A percentile compares a stretch with the other conserved stretches of the same genome.
These are phyloP conservation scores for Pseudopediastrum boryanum DNA, from an alignment of 139 green algal genomes.

Conservation along the genomic window DNA sequence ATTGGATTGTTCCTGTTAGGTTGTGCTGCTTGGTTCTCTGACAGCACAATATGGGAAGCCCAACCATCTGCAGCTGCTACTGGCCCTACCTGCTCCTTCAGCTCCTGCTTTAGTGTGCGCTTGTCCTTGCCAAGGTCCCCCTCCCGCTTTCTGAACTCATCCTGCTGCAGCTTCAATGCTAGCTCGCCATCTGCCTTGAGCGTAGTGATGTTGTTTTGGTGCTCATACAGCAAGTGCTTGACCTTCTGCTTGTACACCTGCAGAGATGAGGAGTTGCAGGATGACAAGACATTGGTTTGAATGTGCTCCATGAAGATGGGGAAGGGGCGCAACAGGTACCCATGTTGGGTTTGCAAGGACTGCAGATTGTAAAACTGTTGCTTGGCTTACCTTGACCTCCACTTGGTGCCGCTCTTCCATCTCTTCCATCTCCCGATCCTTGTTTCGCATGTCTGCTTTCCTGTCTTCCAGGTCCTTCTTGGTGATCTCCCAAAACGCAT, in stretches of 20 bases:
- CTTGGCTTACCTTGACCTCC: slow-evolving; percentile 78
- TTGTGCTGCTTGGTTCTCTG: no score
- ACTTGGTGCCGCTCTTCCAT: slow-evolving; percentile 88
- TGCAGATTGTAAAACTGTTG: no score
- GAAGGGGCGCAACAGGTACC: no score
- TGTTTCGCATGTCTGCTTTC: slow-evolving; percentile 82
- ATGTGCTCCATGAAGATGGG: no score
- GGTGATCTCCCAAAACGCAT: slow-evolving; percentile 91
- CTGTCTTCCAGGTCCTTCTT: slow-evolving; percentile 89
- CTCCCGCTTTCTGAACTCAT: slow-evolving; percentile 71
- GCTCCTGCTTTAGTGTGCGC: slow-evolving; percentile 76
- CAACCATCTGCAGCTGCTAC: no score
- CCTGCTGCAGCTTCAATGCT: slow-evolving; percentile 75
- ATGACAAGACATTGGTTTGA: no score
- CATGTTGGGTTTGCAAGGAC: no score
- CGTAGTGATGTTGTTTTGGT: slow-evolving; percentile 85
- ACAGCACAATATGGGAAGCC: no score
- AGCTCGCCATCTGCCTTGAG: slow-evolving; percentile 87
- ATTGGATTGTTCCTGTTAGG: no score
- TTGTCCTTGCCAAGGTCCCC: slow-evolving; percentile 79
- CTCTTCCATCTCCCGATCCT: slow-evolving; percentile 90
- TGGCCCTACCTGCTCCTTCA: slow-evolving; percentile 73
- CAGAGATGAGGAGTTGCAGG: no score
- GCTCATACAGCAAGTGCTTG: slow-evolving; percentile 95
- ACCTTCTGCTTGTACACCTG: slow-evolving; percentile 95